phyloP scores from a whole-genome alignment of 495 filamentous ascomycete species.

The Penicillium argentinense region DNA sequence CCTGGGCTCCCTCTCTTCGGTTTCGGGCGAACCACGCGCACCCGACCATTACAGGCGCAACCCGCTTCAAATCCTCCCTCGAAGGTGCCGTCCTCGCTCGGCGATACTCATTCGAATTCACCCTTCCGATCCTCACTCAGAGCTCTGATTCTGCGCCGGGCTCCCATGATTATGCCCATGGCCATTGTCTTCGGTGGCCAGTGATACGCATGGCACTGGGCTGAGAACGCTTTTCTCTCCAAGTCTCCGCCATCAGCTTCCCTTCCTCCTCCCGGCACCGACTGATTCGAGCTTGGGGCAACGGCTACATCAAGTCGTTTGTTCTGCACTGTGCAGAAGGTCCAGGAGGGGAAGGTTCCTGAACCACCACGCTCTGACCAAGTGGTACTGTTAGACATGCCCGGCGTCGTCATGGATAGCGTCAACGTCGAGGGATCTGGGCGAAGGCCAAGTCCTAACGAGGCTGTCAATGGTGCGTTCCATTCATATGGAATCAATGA shows the following conservation, averaged over 20 bases:
- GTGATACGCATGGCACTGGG: slow-evolving; percentile 34
- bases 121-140: not conserved
- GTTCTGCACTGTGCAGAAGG: slow-evolving; percentile 32
- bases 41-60: not conserved
- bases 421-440: slow-evolving; percentile 31
- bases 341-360: slow-evolving; percentile 33
- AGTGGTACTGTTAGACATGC: slow-evolving; percentile 34
- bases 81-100: not conserved
- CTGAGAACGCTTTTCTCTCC: slow-evolving; percentile 17
- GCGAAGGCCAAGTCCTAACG: slow-evolving; percentile 23
- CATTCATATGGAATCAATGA: slow-evolving; percentile 10
- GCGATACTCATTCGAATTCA: not conserved
- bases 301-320: slow-evolving; percentile 21
- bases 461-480: slow-evolving; percentile 26
- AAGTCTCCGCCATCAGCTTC: slow-evolving; percentile 23
- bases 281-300: slow-evolving; percentile 17
- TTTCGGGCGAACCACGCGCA: not conserved
- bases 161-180: slow-evolving; percentile 29
- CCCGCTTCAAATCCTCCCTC: not conserved
- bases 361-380: slow-evolving; percentile 6
- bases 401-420: slow-evolving; percentile 50
- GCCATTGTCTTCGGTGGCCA: slow-evolving; percentile 17
- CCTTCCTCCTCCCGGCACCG: slow-evolving; percentile 29
- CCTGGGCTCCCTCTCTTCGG: not conserved
- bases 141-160: slow-evolving; percentile 4